A percentile compares a stretch with the other conserved stretches of the same genome.
These are phyloP conservation scores for Polyporus arcularius DNA, from an alignment of 768 basidiomycete species.

Conservation along the genomic window DNA sequence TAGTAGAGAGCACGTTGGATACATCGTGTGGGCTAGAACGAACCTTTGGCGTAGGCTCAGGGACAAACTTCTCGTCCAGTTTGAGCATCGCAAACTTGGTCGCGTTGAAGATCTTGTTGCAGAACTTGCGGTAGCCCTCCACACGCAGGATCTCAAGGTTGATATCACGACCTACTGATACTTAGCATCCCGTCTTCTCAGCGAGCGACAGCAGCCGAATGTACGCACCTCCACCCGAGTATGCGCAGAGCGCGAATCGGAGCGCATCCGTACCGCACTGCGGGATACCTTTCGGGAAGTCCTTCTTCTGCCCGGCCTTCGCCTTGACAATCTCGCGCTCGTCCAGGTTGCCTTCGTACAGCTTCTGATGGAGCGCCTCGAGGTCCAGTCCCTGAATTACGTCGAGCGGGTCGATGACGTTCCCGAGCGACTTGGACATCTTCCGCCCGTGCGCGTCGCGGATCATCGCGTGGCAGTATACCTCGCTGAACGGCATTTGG, in stretches of 20 bases:
- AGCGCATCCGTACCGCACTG: constrained; percentile 98
- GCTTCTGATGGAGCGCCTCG: constrained; percentile 79
- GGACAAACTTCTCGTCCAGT: constrained; percentile 82
- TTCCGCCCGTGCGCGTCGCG: constrained; percentile 98
- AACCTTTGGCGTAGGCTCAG: constrained; percentile 69
- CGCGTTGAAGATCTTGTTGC: constrained; percentile 99
- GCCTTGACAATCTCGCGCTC: constrained; percentile 92
- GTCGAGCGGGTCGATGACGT: constrained; percentile 96
- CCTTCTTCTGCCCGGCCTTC: constrained; percentile 94
- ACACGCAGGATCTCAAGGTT: constrained; percentile 95
- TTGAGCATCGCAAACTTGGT: constrained; percentile 99
- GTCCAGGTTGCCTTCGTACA: constrained; percentile 90
- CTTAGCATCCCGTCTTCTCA: background rate
- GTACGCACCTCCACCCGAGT: constrained; percentile 79
- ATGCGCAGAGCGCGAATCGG: constrained; percentile 92
- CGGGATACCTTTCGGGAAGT: constrained; percentile 98
- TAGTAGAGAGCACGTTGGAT: background rate
- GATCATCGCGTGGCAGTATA: constrained; percentile 98
- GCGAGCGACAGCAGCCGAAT: background rate
- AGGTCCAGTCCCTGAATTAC: constrained; percentile 86
- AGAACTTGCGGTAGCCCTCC: constrained; percentile 99
- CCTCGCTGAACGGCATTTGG: constrained; percentile 91
- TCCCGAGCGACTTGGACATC: constrained; percentile 98
- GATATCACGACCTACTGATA: constrained; percentile 81
- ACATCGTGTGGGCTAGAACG: constrained; percentile 10